A percentile compares a stretch with the other conserved stretches of the same genome.
phyloP scores from a whole-genome alignment of 148 eudicot species.

The Cornus florida region DNA sequence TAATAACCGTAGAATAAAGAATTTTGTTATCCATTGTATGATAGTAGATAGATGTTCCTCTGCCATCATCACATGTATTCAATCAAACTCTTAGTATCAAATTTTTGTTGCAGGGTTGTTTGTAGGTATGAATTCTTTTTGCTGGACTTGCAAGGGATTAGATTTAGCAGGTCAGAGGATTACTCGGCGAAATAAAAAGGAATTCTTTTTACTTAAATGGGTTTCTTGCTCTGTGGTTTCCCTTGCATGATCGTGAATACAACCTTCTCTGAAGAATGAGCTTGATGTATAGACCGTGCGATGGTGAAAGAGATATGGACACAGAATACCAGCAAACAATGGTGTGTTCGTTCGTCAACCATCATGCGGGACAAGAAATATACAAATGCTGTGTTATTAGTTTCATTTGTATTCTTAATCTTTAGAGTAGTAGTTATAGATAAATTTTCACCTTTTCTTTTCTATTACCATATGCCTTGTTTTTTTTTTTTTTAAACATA shows the following conservation, averaged over 20 bases:
- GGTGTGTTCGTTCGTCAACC: neutral
- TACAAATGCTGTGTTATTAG: neutral
- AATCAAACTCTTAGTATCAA: neutral
- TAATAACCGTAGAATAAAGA: too few species aligned
- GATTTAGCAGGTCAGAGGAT: neutral
- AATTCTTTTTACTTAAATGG: constrained; percentile 2
- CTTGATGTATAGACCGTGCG: neutral
- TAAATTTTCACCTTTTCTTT: neutral
- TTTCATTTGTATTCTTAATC: neutral
- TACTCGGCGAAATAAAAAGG: constrained; percentile 11
- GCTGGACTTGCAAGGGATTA: neutral
- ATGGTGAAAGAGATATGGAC: neutral
- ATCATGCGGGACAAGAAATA: neutral
- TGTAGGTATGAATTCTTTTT: neutral
- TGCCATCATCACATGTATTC: neutral
- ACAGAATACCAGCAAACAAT: neutral
- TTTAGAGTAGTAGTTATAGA: neutral
- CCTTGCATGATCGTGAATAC: neutral
- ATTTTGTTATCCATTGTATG: too few species aligned
- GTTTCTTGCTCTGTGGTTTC: neutral
- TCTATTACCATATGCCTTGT: neutral
- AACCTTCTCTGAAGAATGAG: neutral
- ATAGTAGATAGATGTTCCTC: too few species aligned
- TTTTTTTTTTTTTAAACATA: neutral
- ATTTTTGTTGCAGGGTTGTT: constrained; percentile 12